Evolutionary conservation across 169 alveolate species (phyloP), one percentile per base, ranked within the genome.

Genomic region (Eimeria maxima): DNA sequence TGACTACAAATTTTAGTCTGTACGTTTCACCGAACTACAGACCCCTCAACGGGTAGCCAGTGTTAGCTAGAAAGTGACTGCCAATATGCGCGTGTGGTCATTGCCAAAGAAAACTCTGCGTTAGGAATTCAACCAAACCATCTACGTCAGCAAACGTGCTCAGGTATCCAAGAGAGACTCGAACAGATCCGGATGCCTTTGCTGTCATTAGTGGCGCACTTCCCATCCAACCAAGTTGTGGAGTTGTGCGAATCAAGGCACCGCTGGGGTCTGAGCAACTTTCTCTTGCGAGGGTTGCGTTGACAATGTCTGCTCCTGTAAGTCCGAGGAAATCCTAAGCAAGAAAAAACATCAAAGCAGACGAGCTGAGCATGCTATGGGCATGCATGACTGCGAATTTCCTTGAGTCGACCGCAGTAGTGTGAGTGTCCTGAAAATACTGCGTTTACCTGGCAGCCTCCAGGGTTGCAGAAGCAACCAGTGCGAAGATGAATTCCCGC

Each of bases 391-490:
- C 83, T 60, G 69, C 69, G n/a, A 60, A 60, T 60, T 5, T 60
- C 27, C 69, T 60, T 18, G 27, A 5, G 69, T 60, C 6, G 69
- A 18, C n/a, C 6, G 20, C 69, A 60, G 69, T 60, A n/a, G n/a
- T 60, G 20, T 60, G 20, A 60, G 69, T 18, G n/a, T 18, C 69
- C 20, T 60, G n/a, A 18, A 27, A 71, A 71, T 16, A 50, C 55
- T 13, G 1, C 13, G 45, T 27, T 53, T 53, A 81, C 96, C 96
- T 97, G 97, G 76, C 97, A 96, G 38, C 95, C 98, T 14, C 98
- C 98, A 20, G 98, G 97, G 87, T 97, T 97, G 81, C 98, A 97
- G 94, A 97, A 97, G 91, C 97, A 97, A 4, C 98, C 98, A 8
- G 97, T 78, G 76, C 98, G 94, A n/a, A 96, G 81, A 83, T 96